Percentiles rank a stretch among this genome's conserved stretches.
Evolutionary conservation across 305 asterid species (phyloP).

Genomic region (Plantago rigida): DNA sequence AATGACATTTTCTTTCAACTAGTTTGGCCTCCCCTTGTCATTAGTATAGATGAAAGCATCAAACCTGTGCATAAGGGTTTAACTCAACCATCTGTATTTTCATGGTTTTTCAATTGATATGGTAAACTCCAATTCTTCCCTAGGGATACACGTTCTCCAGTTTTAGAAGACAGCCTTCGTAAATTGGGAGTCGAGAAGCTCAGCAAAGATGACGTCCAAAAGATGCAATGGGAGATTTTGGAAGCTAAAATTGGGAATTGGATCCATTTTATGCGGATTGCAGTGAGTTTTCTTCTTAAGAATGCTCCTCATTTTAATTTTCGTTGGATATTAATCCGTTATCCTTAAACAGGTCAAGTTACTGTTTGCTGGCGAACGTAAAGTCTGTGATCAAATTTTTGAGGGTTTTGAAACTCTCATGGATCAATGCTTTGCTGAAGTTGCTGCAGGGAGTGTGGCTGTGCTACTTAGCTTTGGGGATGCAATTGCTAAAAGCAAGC

Average conservation of each 20-base stretch:
- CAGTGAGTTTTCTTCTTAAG: conserved; percentile 44
- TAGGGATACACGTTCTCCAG: conserved; percentile 82
- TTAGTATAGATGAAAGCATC: neutral
- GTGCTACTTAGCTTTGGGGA: conserved; percentile 95
- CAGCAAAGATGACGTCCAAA: conserved; percentile 95
- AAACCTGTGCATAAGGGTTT: neutral
- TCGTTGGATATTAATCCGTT: conserved; percentile 18
- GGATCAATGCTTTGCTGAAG: conserved; percentile 93
- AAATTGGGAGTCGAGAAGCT: conserved; percentile 97
- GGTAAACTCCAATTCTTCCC: conserved; percentile 1
- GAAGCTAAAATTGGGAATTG: conserved; percentile 98
- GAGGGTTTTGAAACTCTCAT: conserved; percentile 71
- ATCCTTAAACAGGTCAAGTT: conserved; percentile 66
- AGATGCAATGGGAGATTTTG: conserved; percentile 98
- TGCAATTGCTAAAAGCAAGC: conserved; percentile 95
- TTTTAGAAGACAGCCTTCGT: conserved; percentile 82
- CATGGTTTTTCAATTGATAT: conserved; percentile 5
- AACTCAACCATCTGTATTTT: too few relatives aligned
- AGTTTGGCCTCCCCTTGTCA: neutral
- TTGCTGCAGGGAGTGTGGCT: conserved; percentile 78
- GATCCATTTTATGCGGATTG: conserved; percentile 98
- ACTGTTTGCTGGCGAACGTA: conserved; percentile 87
- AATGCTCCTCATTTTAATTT: conserved; percentile 16
- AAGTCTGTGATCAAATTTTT: conserved; percentile 83
- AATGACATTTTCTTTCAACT: neutral